Percentiles rank a stretch among this genome's conserved stretches.
phyloP scores from a whole-genome alignment of 2,329 filamentous ascomycete species.

The Oidium heveae region DNA sequence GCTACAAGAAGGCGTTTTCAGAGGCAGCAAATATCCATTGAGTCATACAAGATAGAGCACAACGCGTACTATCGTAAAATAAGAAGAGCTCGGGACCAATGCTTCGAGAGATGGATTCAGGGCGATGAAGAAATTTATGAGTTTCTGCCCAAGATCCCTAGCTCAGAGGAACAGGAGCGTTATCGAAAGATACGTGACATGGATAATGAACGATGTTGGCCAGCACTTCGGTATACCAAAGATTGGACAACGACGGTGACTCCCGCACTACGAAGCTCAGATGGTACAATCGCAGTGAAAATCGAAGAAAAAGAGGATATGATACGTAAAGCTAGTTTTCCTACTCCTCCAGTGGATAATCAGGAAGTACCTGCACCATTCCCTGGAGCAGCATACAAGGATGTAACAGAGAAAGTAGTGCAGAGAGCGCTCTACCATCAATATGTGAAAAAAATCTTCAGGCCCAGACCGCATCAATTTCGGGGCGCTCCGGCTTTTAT shows the following conservation, averaged over 20 bases:
- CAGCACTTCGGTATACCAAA: not conserved
- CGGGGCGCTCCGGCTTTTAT: too few species aligned
- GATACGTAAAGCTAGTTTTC: not conserved
- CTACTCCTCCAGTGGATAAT: not conserved
- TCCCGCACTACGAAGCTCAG: too few species aligned
- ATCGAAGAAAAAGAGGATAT: conserved; percentile 1
- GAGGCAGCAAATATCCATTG: not conserved
- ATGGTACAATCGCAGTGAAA: not conserved
- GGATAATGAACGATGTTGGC: not conserved
- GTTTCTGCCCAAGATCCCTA: not conserved
- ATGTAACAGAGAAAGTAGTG: too few species aligned
- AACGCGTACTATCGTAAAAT: not conserved
- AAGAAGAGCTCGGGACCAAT: not conserved
- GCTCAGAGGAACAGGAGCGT: not conserved
- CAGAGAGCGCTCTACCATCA: too few species aligned
- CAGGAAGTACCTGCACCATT: too few species aligned
- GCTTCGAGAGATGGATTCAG: not conserved
- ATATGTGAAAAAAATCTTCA: too few species aligned
- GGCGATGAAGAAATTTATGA: not conserved
- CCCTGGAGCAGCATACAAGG: too few species aligned
- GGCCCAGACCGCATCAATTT: too few species aligned
- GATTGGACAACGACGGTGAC: not conserved
- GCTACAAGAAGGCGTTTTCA: not conserved
- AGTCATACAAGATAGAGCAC: not conserved
- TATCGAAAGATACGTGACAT: not conserved